Evolutionary conservation across 1,139 yeast species (phyloP).

Genomic region (Eremothecium sinecaudum): DNA sequence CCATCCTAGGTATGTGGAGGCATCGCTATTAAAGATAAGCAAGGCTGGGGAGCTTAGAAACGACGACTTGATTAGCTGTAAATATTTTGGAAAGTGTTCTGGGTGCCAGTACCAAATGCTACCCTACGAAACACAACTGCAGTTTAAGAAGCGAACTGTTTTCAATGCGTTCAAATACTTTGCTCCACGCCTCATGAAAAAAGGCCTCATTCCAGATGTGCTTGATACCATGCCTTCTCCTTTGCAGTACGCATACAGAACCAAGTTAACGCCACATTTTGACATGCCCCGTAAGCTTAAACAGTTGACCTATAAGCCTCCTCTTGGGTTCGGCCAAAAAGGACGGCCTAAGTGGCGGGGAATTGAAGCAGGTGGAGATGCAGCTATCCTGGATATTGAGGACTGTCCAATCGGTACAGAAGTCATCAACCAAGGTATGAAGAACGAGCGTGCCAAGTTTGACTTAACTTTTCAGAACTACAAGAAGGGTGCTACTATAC

Average conservation of each 20-base stretch:
- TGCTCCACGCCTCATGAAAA: constrained; percentile 42
- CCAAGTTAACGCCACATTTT: constrained; percentile 93
- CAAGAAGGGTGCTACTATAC: constrained; percentile 78
- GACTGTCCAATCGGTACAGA: constrained; percentile 86
- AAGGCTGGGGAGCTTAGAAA: constrained; percentile 42
- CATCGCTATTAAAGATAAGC: constrained; percentile 55
- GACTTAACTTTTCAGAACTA: constrained; percentile 43
- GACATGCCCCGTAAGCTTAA: constrained; percentile 50
- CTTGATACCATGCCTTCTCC: constrained; percentile 74
- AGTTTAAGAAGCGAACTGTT: constrained; percentile 64
- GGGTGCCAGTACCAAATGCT: constrained; percentile 92
- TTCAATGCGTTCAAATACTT: constrained; percentile 73
- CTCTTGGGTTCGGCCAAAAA: constrained; percentile 81
- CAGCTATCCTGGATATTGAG: constrained; percentile 70
- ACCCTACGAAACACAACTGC: constrained; percentile 61
- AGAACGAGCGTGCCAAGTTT: constrained; percentile 56
- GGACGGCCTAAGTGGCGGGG: constrained; percentile 65
- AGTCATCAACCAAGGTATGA: constrained; percentile 64
- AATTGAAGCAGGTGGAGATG: constrained; percentile 39
- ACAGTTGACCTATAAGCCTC: constrained; percentile 40
- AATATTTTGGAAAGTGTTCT: constrained; percentile 70
- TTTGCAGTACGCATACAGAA: constrained; percentile 63
- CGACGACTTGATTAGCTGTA: constrained; percentile 51
- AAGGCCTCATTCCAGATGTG: constrained; percentile 46
- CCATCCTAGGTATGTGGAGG: constrained; percentile 64